These are phyloP conservation scores for Nyctanthes arbortristis DNA, from an alignment of 257 asterid genomes.

Conservation along the genomic window DNA sequence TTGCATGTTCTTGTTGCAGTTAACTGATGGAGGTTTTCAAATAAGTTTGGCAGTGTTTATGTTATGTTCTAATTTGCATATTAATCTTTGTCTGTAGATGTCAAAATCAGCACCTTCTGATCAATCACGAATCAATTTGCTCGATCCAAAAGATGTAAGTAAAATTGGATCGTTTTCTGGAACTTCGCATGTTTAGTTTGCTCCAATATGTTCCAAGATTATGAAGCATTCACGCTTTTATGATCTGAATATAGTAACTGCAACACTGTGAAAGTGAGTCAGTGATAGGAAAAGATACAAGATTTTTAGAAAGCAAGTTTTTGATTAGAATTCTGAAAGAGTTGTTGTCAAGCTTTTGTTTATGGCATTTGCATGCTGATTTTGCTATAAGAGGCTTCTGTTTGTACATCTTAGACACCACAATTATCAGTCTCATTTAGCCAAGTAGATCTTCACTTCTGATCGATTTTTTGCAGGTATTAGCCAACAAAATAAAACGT, in stretches of 20 bases:
- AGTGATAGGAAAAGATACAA: background rate
- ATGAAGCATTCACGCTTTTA: conserved; percentile 3
- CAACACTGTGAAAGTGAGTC: background rate
- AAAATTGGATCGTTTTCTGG: conserved; percentile 10
- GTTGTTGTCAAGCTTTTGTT: background rate
- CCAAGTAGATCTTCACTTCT: conserved; percentile 9
- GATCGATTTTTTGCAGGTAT: conserved; percentile 49
- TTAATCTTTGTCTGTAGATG: conserved; percentile 58
- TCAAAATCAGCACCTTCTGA: conserved; percentile 98
- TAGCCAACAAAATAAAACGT: conserved; percentile 82
- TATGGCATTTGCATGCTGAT: background rate
- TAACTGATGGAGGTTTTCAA: conserved; percentile 9
- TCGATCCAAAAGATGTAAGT: conserved; percentile 90
- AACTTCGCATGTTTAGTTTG: background rate
- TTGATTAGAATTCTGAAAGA: background rate
- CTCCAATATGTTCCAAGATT: background rate
- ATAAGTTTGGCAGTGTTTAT: background rate
- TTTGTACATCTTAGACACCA: background rate
- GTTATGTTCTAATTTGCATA: conserved; percentile 15
- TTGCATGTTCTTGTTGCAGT: conserved; percentile 8
- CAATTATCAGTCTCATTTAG: background rate
- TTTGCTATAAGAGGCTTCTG: background rate
- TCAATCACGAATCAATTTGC: conserved; percentile 90
- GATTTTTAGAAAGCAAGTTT: background rate
- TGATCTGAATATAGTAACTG: background rate